Evolutionary conservation across 352 stramenopile species (phyloP), one percentile per base, ranked within the genome.

Genomic region (Phytophthora parvispora): DNA sequence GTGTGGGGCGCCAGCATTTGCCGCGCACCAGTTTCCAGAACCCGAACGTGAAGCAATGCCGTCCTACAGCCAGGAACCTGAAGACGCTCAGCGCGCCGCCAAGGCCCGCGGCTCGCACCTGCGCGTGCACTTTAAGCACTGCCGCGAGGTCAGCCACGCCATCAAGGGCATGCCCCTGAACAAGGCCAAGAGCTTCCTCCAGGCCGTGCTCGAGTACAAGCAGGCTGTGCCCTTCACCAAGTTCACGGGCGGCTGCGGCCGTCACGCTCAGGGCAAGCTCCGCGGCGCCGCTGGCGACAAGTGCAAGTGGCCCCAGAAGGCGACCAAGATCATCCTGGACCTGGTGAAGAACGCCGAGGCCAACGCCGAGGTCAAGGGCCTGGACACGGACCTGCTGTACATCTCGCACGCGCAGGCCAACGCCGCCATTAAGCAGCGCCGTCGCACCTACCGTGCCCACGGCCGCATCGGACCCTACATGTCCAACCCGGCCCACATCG

Each of bases 61-160:
- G 66, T 91, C 85, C 67, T 97, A 97, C 87, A 95, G 87, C 84
- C 87, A 95, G 86, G 87, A 96, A 91, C 90, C 90, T 69, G 90
- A 97, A 91, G 89, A 97, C 71, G 86, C 81, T 48, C 87, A 94
- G 81, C 86, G 87, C 70, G 87, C 89, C 58, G 89, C 89, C 70
- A 99, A 99, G 91, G 92, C 97, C 36, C 92, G 97, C 60, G 98
- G 97, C 74, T 98, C 94, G 68, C 95, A 99, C 89, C 89, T 99
- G 43, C 95, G 97, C 75, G 96, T 99, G 77, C 98, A 99, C 90
- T 99, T 99, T 93, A 99, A 99, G 96, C 98, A 99, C 93, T 99
- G 97, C 84, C 94, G 97, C 74, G 98, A 99, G 81, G 98, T 99
- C 50, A 94, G 87, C 71, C 93, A 99, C 79, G 91, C 95, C 69